Percentiles rank a stretch among this genome's conserved stretches.
Conservation (phyloP, 495 filamentous ascomycete genomes). For the Penicillium diatomitis region DNA sequence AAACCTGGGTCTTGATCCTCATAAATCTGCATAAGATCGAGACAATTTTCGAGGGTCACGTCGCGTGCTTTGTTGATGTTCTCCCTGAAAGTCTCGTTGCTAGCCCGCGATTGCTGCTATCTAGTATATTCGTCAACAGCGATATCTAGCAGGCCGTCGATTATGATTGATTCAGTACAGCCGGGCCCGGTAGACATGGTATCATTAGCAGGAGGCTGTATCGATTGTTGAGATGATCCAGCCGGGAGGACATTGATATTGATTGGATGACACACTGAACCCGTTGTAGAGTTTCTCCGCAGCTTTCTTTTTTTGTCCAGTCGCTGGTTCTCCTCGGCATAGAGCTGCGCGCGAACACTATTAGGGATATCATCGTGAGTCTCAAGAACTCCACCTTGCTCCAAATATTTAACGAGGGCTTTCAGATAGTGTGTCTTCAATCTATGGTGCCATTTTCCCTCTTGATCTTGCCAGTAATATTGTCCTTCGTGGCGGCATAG, state of each 20-base stretch:
- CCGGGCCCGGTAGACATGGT: not conserved
- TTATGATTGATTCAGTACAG: not conserved
- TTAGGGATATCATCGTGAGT: slow-evolving; percentile 11
- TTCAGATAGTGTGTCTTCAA: slow-evolving; percentile 4
- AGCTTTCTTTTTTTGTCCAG: slow-evolving; percentile 6
- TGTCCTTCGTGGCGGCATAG: slow-evolving; percentile 15
- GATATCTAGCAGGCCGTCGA: slow-evolving; percentile 2
- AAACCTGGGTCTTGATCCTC: slow-evolving; percentile 15
- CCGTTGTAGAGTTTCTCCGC: not conserved
- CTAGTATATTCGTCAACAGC: slow-evolving; percentile 13
- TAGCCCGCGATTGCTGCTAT: slow-evolving; percentile 15
- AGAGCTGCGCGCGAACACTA: slow-evolving; percentile 3
- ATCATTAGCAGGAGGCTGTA: not conserved
- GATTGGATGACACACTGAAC: slow-evolving; percentile 6
- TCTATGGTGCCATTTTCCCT: slow-evolving; percentile 7
- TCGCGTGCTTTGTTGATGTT: slow-evolving; percentile 11
- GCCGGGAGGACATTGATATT: not conserved
- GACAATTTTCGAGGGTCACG: slow-evolving; percentile 11
- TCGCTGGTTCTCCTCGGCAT: slow-evolving; percentile 3
- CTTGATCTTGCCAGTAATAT: slow-evolving; percentile 16
- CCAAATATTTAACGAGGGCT: slow-evolving; percentile 11
- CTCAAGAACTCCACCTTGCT: slow-evolving; percentile 7
- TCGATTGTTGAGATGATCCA: not conserved
- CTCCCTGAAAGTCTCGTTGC: slow-evolving; percentile 7
- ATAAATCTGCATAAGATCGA: slow-evolving; percentile 18